These are phyloP conservation scores for Amphicarpaea edgeworthii DNA, from an alignment of 306 rosid species.

Conservation along the genomic window DNA sequence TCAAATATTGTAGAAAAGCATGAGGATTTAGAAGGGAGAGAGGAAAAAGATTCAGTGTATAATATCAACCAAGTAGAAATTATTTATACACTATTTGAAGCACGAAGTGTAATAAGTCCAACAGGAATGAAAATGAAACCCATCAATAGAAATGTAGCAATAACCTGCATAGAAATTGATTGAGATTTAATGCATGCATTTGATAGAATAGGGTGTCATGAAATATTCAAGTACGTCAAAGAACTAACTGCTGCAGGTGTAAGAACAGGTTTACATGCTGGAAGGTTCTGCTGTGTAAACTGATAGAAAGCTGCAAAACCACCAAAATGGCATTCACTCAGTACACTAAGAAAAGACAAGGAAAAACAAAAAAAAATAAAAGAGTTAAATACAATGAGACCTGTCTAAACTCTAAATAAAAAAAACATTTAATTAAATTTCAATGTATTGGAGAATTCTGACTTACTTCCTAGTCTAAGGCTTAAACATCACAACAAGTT, in stretches of 20 bases:
- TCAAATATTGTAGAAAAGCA: slow-evolving; percentile 39
- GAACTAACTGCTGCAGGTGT: slow-evolving; percentile 87
- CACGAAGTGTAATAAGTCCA: slow-evolving; percentile 76
- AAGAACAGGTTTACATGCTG: slow-evolving; percentile 93
- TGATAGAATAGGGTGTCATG: slow-evolving; percentile 4
- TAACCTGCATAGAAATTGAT: slow-evolving; percentile 68
- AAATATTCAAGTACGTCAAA: slow-evolving; percentile 47
- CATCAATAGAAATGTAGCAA: slow-evolving; percentile 69
- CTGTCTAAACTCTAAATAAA: slow-evolving; percentile 13
- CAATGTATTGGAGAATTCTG: slow-evolving; percentile 26
- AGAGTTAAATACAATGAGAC: slow-evolving; percentile 22
- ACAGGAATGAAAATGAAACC: slow-evolving; percentile 81
- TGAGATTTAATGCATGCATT: slow-evolving; percentile 38
- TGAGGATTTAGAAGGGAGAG: slow-evolving; percentile 36
- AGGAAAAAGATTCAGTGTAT: slow-evolving; percentile 18
- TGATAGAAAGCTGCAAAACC: slow-evolving; percentile 66
- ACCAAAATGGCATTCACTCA: slow-evolving; percentile 50
- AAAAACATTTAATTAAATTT: slow-evolving; percentile 31
- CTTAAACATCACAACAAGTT: slow-evolving; percentile 5
- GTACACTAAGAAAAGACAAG: slow-evolving; percentile 16
- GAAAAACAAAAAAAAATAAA: background rate
- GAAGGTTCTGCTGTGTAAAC: slow-evolving; percentile 93
- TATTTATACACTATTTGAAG: slow-evolving; percentile 70
- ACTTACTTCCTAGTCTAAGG: slow-evolving; percentile 28
- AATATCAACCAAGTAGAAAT: slow-evolving; percentile 39